Evolutionary conservation across 768 basidiomycete species (phyloP), one percentile per base, ranked within the genome.

Genomic region (Suillus subaureus): DNA sequence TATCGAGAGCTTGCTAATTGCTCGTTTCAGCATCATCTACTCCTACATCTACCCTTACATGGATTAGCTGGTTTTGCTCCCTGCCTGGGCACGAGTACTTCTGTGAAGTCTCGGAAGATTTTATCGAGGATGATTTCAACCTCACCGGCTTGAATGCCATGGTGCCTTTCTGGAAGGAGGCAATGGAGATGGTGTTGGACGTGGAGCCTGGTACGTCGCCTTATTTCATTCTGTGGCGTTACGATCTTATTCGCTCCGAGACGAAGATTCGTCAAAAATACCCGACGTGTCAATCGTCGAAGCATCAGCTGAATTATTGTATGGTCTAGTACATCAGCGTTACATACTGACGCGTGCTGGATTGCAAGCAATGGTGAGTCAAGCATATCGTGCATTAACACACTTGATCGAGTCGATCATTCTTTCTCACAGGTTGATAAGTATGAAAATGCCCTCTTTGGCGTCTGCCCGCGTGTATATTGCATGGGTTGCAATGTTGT

Each of bases 121-220:
- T 99, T 79, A 99, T 99, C 77, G 95, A 99, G 77, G 97, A 99
- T 79, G 94, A 99, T 75, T 99, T 99, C 82, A 99, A 99, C 80
- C 83, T 99, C 45, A 99, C 97, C 6, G 97, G 97, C 7, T 79
- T 99, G 76, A 97, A 96, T 74, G 86, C 86, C 39, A 89, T 96
- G 89, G 97, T 99, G 21, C 97, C 97, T 9, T 99, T 99, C 76
- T 99, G 97, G 95, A 99, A 98, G 77, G 97, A 99, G 77, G 97
- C 97, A 54, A 93, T 99, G 91, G 97, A 99, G 81, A 99, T 99
- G 97, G 95, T 99, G 18, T 79, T 99, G 70, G 97, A 99, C 80
- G 97, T 99, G 62, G 97, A 99, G 79, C 95, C 97, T 83, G 96
- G 97, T 96, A 75, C 77, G 89, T 77, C 35, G 31, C 12, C 40